A percentile compares a stretch with the other conserved stretches of the same genome.
phyloP scores from a whole-genome alignment of 2,329 filamentous ascomycete species.

The Lachnum nothofagi region DNA sequence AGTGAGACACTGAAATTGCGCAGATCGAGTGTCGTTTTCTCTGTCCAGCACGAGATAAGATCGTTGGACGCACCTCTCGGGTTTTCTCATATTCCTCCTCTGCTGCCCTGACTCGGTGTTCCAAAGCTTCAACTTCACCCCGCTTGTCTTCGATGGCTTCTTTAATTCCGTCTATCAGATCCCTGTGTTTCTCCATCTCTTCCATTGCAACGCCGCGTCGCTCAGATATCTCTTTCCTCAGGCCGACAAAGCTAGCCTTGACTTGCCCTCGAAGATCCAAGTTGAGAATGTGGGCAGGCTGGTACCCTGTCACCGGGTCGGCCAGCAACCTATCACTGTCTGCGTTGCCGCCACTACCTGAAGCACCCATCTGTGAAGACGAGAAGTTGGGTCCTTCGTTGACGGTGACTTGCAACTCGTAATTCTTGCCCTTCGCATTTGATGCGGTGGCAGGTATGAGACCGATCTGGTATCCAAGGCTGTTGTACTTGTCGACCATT shows the following conservation, averaged over 20 bases:
- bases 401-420: conserved; percentile 78
- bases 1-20: no score
- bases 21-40: no score
- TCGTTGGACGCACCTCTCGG: conserved; percentile 56
- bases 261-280: conserved; percentile 79
- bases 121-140: conserved; percentile 84
- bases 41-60: no score
- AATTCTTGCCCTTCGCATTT: conserved; percentile 80
- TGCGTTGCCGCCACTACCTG: conserved; percentile 29
- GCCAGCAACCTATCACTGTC: conserved; percentile 74
- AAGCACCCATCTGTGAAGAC: conserved; percentile 48
- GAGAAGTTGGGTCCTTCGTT: conserved; percentile 74
- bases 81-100: conserved; percentile 93
- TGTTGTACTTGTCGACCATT: conserved; percentile 86
- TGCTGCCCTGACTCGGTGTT: conserved; percentile 80
- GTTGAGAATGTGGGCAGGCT: conserved; percentile 81
- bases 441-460: conserved; percentile 78
- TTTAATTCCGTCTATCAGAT: conserved; percentile 87
- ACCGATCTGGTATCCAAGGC: conserved; percentile 85
- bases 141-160: conserved; percentile 96
- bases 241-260: conserved; percentile 68
- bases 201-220: conserved; percentile 77
- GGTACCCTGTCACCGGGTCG: conserved; percentile 79
- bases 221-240: conserved; percentile 91
- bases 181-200: conserved; percentile 88